phyloP scores from a whole-genome alignment of 495 filamentous ascomycete genomes.

The Cladorrhinum samala region DNA sequence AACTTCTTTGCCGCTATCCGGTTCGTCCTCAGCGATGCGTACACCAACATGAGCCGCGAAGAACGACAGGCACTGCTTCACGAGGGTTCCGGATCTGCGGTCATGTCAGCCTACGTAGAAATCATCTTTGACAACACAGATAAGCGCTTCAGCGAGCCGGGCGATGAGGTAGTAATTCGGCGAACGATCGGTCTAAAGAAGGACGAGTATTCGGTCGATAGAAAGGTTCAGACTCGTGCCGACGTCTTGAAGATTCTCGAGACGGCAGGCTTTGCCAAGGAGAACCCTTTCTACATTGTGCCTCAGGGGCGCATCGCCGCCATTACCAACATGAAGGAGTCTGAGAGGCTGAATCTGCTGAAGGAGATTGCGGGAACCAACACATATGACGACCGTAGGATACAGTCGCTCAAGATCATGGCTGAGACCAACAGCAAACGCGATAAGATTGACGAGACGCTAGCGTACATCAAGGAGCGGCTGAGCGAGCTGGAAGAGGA shows the following conservation, averaged over 20 bases:
- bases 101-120: constrained; percentile 98
- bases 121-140: constrained; percentile 98
- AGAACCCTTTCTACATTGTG: constrained; percentile 98
- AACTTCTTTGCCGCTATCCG: constrained; percentile 99
- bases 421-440: constrained; percentile 92
- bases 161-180: constrained; percentile 79
- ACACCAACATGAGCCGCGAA: constrained; percentile 91
- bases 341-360: constrained; percentile 76
- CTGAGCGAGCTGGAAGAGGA: constrained; percentile 90
- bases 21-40: constrained; percentile 96
- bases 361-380: constrained; percentile 98
- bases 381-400: constrained; percentile 85
- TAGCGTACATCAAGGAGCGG: constrained; percentile 86
- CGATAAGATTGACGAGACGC: constrained; percentile 83
- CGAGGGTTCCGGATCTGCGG: constrained; percentile 92
- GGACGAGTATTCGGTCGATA: constrained; percentile 94
- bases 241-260: constrained; percentile 96
- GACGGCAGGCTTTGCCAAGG: constrained; percentile 91
- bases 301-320: constrained; percentile 94
- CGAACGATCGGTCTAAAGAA: constrained; percentile 97
- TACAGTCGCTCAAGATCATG: constrained; percentile 95
- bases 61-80: constrained; percentile 93
- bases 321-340: constrained; percentile 97
- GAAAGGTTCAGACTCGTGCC: constrained; percentile 89
- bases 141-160: constrained; percentile 91